phyloP scores from a whole-genome alignment of 129 eudicot genomes.

The Dittrichia graveolens region DNA sequence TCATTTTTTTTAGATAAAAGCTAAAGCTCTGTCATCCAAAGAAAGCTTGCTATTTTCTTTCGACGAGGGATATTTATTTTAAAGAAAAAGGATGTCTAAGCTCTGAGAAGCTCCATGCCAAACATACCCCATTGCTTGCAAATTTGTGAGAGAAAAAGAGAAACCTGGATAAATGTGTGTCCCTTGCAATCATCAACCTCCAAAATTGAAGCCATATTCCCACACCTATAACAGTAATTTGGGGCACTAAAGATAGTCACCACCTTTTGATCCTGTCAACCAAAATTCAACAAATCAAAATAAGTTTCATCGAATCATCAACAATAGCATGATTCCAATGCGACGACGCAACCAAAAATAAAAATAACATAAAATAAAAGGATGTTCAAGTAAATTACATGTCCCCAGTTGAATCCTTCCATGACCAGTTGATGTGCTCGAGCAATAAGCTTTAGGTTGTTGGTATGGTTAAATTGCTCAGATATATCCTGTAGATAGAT shows the following conservation, averaged over 20 bases:
- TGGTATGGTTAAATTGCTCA: slow-evolving; percentile 90
- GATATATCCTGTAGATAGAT: slow-evolving; percentile 68
- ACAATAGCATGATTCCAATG: neutral
- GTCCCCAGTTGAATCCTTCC: slow-evolving; percentile 98
- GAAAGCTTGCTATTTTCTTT: no score
- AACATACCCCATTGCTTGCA: no score
- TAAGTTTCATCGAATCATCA: neutral
- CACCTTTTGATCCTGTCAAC: slow-evolving; percentile 84
- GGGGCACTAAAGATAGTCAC: slow-evolving; percentile 97
- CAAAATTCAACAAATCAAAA: slow-evolving; percentile 11
- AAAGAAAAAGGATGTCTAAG: no score
- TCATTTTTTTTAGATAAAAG: no score
- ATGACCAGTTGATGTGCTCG: slow-evolving; percentile 98
- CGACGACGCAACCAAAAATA: neutral
- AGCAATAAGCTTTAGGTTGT: slow-evolving; percentile 83
- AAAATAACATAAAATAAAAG: neutral
- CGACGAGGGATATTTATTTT: no score
- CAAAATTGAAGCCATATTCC: slow-evolving; percentile 96
- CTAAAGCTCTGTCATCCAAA: no score
- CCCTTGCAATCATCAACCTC: slow-evolving; percentile 96
- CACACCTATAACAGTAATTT: slow-evolving; percentile 93
- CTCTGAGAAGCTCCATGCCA: no score
- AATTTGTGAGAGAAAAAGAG: neutral
- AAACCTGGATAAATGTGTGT: slow-evolving; percentile 85
- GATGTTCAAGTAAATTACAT: slow-evolving; percentile 42